phyloP scores from a whole-genome alignment of 495 filamentous ascomycete genomes.

The Diplogelasinospora grovesii region DNA sequence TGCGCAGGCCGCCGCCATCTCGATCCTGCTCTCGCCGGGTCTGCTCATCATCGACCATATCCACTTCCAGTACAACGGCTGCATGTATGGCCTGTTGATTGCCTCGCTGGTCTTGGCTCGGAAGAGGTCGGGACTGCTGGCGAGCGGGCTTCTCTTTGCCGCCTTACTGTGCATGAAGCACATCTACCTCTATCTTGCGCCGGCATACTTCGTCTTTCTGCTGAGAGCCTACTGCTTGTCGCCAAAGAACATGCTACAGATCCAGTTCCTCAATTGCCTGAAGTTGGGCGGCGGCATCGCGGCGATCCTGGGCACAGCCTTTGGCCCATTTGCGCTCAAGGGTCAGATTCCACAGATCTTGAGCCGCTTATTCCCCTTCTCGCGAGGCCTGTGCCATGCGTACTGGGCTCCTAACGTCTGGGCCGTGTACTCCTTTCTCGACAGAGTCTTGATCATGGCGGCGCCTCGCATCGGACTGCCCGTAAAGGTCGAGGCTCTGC shows the following conservation, averaged over 20 bases:
- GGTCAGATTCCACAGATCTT: conserved; percentile 84
- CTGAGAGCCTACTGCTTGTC: conserved; percentile 85
- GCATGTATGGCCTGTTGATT: conserved; percentile 84
- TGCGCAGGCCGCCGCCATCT: conserved; percentile 82
- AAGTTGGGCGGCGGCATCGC: conserved; percentile 73
- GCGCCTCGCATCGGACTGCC: conserved; percentile 70
- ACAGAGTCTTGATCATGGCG: conserved; percentile 74
- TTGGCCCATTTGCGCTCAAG: conserved; percentile 82
- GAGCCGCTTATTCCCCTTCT: conserved; percentile 86
- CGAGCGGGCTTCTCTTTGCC: conserved; percentile 77
- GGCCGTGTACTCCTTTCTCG: conserved; percentile 92
- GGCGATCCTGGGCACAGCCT: conserved; percentile 71
- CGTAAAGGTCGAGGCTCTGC: conserved; percentile 66
- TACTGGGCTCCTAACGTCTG: conserved; percentile 98
- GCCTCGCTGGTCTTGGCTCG: conserved; percentile 77
- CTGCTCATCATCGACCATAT: conserved; percentile 97
- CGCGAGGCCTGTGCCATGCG: conserved; percentile 86
- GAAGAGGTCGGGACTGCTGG: conserved; percentile 66
- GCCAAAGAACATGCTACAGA: conserved; percentile 64
- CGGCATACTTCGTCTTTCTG: conserved; percentile 90
- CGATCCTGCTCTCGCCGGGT: conserved; percentile 84
- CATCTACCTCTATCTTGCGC: conserved; percentile 94
- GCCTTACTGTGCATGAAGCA: conserved; percentile 88
- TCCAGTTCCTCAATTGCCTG: conserved; percentile 67
- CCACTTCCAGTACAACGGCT: conserved; percentile 98